A percentile compares a stretch with the other conserved stretches of the same genome.
phyloP scores from a whole-genome alignment of 148 eudicot genomes.

The Cornus florida region DNA sequence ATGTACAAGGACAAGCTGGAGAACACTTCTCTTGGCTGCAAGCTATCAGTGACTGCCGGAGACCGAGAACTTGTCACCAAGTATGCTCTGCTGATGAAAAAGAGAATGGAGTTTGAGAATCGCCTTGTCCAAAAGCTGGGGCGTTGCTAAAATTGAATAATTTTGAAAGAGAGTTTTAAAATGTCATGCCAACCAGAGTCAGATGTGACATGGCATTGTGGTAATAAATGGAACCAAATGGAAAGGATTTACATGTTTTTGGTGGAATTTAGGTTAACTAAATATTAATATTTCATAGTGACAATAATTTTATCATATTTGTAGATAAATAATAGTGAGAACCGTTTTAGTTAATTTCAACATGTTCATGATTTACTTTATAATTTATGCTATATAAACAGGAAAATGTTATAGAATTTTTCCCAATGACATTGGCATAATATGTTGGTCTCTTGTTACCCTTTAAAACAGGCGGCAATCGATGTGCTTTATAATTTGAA shows the following conservation, averaged over 20 bases:
- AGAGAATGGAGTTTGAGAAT: conserved; percentile 75
- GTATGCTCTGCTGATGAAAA: conserved; percentile 67
- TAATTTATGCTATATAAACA: too few relatives aligned
- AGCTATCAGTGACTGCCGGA: conserved; percentile 68
- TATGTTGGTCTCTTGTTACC: too few relatives aligned
- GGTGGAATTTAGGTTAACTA: neutral
- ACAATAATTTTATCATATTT: too few relatives aligned
- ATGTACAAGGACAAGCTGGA: conserved; percentile 72
- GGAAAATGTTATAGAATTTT: too few relatives aligned
- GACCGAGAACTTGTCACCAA: conserved; percentile 59
- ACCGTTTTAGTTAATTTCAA: too few relatives aligned
- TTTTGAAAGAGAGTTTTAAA: neutral
- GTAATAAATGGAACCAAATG: neutral
- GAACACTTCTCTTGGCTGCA: conserved; percentile 55
- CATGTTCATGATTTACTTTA: too few relatives aligned
- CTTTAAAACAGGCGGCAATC: too few relatives aligned
- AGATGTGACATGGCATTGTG: neutral
- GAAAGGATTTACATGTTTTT: neutral
- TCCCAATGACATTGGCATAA: too few relatives aligned
- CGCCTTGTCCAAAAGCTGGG: conserved; percentile 70
- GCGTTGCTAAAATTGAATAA: conserved; percentile 19
- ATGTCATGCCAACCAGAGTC: neutral
- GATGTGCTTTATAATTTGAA: too few relatives aligned
- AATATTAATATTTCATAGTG: too few relatives aligned
- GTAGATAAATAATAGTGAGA: too few relatives aligned